Evolutionary conservation across 179 eudicot species (phyloP).

Genomic region (Silene coronaria): DNA sequence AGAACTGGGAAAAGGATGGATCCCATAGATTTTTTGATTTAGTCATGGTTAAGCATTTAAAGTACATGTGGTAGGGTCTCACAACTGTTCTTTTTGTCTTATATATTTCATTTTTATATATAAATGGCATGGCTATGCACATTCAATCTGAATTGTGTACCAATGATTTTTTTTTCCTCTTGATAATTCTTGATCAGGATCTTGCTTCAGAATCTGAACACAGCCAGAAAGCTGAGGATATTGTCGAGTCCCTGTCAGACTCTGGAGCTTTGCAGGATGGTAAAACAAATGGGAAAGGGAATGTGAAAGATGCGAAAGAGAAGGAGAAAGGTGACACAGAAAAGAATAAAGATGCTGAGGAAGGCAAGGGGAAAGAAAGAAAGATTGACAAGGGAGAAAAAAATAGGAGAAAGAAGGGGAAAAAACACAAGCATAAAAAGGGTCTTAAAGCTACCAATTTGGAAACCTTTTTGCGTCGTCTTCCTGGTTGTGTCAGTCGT

Average conservation of each 20-base stretch:
- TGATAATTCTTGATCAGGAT: slow-evolving; percentile 39
- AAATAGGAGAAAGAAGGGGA: slow-evolving; percentile 55
- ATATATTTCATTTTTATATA: not conserved
- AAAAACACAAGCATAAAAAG: slow-evolving; percentile 71
- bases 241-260: slow-evolving; percentile 44
- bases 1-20: not conserved
- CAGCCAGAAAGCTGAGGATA: slow-evolving; percentile 49
- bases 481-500: slow-evolving; percentile 96
- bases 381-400: slow-evolving; percentile 72
- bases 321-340: slow-evolving; percentile 33
- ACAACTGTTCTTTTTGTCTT: not conserved
- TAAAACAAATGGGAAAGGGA: slow-evolving; percentile 48
- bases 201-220: slow-evolving; percentile 55
- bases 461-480: slow-evolving; percentile 80
- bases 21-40: not conserved
- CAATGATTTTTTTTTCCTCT: not conserved
- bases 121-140: not conserved
- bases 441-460: slow-evolving; percentile 82
- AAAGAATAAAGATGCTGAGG: slow-evolving; percentile 56
- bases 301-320: slow-evolving; percentile 42
- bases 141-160: not conserved
- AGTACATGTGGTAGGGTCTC: not conserved
- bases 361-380: slow-evolving; percentile 48
- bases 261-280: slow-evolving; percentile 54
- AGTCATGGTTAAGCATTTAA: not conserved